Evolutionary conservation across 2,329 filamentous ascomycete species (phyloP), one percentile per base, ranked within the genome.

Genomic region (Uncinocarpus reesii): DNA sequence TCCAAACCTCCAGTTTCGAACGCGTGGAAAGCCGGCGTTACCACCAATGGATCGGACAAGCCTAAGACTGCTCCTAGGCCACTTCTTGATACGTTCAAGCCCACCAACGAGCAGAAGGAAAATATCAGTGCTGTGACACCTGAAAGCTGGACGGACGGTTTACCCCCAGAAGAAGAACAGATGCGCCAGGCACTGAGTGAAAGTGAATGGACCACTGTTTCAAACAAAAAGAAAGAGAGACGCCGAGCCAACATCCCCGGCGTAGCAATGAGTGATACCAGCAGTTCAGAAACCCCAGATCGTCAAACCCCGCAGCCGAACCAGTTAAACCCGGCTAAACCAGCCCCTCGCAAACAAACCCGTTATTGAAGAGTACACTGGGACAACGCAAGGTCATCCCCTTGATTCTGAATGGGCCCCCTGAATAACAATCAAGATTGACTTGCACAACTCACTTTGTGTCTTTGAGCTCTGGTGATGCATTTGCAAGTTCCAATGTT

Each of bases 91-190:
- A 71, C 69, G 7, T 71, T 71, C 42, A 66, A 69, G 24, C 53
- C 58, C 2, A 50, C 52, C n/a, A 47, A 48, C 11, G 35, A 55
- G 55, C 50, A 26, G 16, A 52, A 23, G 51, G 18, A 29, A 3
- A 42, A 32, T 10, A 29, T 23, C 31, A 21, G 23, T 35, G 31
- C 42, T 8, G 11, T 53, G 13, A 58, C 53, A 55, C 60, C 48
- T 52, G 64, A 61, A 52, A 68, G 65, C 50, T 75, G 70, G 68
- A 65, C 69, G 35, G 63, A 67, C 42, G 69, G 69, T 47, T 64
- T 78, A 32, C 75, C 74, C 13, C 76, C 76, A 2, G 78, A 81
- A 61, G 77, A 81, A 54, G 77, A 80, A 60, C 77, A 81, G 62
- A 64, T 80, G 63, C 42, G 68, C 70, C 43, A 57, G 65, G 47